Conservation (phyloP, 2,329 filamentous ascomycete genomes). For the Arthroderma sp. region DNA sequence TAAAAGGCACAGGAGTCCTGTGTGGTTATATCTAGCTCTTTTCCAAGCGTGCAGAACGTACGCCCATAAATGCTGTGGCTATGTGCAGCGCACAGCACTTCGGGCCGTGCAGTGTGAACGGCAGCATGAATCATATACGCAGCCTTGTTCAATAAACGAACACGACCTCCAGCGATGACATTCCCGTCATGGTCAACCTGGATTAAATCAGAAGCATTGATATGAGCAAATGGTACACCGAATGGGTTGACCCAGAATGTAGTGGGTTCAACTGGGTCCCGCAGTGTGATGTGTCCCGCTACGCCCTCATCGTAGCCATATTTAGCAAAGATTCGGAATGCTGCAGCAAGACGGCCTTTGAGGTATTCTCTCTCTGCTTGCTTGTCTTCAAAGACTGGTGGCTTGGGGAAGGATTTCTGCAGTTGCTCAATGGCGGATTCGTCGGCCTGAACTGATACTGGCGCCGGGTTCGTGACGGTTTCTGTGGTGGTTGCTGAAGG, state of each 20-base stretch:
- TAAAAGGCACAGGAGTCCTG: slow-evolving; percentile 35
- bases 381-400: slow-evolving; percentile 29
- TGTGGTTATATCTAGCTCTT: slow-evolving; percentile 31
- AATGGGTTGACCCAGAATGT: slow-evolving; percentile 58
- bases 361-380: slow-evolving; percentile 39
- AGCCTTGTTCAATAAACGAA: slow-evolving; percentile 34
- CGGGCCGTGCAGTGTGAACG: slow-evolving; percentile 43
- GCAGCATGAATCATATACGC: slow-evolving; percentile 41
- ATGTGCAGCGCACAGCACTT: slow-evolving; percentile 43
- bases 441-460: slow-evolving; percentile 9
- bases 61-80: slow-evolving; percentile 42
- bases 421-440: slow-evolving; percentile 15
- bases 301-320: slow-evolving; percentile 47
- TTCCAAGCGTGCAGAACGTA: slow-evolving; percentile 29
- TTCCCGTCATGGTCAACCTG: slow-evolving; percentile 48
- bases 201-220: slow-evolving; percentile 55
- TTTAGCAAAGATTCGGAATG: slow-evolving; percentile 47
- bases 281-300: slow-evolving; percentile 50
- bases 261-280: slow-evolving; percentile 45
- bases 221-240: slow-evolving; percentile 45
- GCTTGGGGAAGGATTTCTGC: slow-evolving; percentile 19
- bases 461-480: slow-evolving; percentile 1
- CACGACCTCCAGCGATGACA: slow-evolving; percentile 48
- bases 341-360: slow-evolving; percentile 42
- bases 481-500: slow-evolving; percentile 16